A percentile compares a stretch with the other conserved stretches of the same genome.
These are phyloP conservation scores for Lipomyces sp. DNA, from an alignment of 805 yeast genomes.

Conservation along the genomic window DNA sequence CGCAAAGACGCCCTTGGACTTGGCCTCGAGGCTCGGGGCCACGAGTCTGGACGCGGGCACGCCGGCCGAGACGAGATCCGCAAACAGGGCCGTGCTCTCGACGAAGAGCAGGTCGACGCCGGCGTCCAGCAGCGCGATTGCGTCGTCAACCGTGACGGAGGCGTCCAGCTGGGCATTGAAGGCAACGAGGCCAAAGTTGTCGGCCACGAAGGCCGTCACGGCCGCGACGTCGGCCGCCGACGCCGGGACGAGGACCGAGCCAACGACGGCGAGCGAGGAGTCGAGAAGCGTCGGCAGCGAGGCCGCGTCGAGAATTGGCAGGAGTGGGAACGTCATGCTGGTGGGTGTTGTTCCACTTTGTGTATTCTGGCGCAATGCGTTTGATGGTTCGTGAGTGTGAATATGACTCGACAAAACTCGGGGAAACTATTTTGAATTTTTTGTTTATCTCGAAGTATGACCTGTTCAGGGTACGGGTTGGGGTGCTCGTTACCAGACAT, in stretches of 20 bases:
- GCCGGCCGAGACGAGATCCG: slow-evolving; percentile 44
- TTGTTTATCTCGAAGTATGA: too few relatives aligned
- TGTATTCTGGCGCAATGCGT: too few relatives aligned
- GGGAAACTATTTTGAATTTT: too few relatives aligned
- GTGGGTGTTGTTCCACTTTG: too few relatives aligned
- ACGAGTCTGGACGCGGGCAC: slow-evolving; percentile 52
- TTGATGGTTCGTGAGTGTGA: too few relatives aligned
- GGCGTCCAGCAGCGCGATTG: slow-evolving; percentile 54
- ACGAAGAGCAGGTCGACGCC: slow-evolving; percentile 55
- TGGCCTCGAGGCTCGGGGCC: slow-evolving; percentile 28
- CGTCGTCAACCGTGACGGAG: slow-evolving; percentile 43
- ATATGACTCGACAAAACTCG: too few relatives aligned
- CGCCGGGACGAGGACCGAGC: slow-evolving; percentile 15
- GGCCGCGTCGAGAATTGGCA: slow-evolving; percentile 9
- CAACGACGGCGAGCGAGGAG: slow-evolving; percentile 17
- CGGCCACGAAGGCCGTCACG: slow-evolving; percentile 6
- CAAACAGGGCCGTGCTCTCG: slow-evolving; percentile 33
- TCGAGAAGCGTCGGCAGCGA: slow-evolving; percentile 3
- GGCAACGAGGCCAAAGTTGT: slow-evolving; percentile 31
- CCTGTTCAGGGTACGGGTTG: too few relatives aligned
- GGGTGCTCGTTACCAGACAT: too few relatives aligned
- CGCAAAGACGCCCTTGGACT: slow-evolving; percentile 28
- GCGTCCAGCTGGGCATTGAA: slow-evolving; percentile 29
- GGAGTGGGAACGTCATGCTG: slow-evolving; percentile 15
- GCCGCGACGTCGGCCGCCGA: slow-evolving; percentile 7